Conservation (phyloP, 169 alveolate genomes). For the Plasmodium gonderi region DNA sequence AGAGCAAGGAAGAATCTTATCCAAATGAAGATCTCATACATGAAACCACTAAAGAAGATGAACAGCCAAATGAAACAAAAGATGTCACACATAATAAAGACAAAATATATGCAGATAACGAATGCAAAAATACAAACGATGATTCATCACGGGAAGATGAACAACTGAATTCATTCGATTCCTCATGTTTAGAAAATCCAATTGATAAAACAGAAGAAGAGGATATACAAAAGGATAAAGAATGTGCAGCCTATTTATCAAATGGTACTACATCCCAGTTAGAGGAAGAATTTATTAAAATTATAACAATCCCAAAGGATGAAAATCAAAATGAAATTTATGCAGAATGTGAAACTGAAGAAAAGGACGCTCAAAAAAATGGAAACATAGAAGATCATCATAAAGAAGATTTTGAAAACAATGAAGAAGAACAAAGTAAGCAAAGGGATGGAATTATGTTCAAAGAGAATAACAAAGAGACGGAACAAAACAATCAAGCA, state of each 20-base stretch:
- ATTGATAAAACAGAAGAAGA: neutral
- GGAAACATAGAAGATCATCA: neutral
- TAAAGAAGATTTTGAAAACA: neutral
- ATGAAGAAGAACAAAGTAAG: neutral
- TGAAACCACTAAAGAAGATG: neutral
- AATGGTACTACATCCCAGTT: neutral
- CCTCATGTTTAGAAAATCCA: neutral
- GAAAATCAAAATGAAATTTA: neutral
- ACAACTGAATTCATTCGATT: neutral
- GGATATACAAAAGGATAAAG: neutral
- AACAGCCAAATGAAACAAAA: neutral
- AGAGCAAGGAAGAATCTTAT: neutral
- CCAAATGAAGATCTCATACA: neutral
- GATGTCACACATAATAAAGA: neutral
- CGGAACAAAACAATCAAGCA: neutral
- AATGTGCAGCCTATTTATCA: neutral
- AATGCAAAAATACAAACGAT: neutral
- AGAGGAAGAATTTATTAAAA: slow-evolving; percentile 1
- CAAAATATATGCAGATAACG: neutral
- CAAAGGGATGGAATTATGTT: neutral
- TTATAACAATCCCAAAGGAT: neutral
- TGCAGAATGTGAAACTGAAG: neutral
- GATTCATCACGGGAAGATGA: neutral
- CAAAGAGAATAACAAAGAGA: neutral
- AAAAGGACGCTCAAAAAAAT: neutral